Percentiles rank a stretch among this genome's conserved stretches.
phyloP scores from a whole-genome alignment of 768 basidiomycete species.

The Nevesoporus exiguus region DNA sequence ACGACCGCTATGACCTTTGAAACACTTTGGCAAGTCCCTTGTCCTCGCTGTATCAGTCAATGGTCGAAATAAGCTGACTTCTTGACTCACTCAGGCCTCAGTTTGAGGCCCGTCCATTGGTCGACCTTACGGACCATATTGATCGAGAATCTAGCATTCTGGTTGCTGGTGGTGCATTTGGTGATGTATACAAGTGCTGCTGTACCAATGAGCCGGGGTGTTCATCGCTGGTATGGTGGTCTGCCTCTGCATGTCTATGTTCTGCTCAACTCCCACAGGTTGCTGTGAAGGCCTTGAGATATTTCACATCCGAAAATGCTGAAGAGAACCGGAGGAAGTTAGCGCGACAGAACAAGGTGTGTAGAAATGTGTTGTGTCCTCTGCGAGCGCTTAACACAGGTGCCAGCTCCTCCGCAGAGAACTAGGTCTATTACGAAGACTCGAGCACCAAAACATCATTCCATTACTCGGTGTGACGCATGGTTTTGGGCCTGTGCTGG shows the following conservation, averaged over 20 bases:
- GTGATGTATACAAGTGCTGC: slow-evolving; percentile 5
- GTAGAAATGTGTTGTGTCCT: neutral
- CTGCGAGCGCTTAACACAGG: neutral
- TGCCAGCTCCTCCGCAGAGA: neutral
- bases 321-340: neutral
- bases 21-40: too few species aligned
- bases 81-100: neutral
- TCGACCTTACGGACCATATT: neutral
- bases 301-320: neutral
- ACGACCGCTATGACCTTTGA: too few species aligned
- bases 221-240: neutral
- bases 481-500: neutral
- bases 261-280: neutral
- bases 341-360: neutral
- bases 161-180: neutral
- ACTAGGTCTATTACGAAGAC: neutral
- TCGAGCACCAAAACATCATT: neutral
- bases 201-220: neutral
- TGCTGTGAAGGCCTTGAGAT: neutral
- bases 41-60: too few species aligned
- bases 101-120: neutral
- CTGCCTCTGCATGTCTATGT: neutral
- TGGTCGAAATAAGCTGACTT: too few species aligned
- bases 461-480: neutral
- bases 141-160: neutral